Evolutionary conservation across 1,139 yeast genomes (phyloP), one percentile per base, ranked within the genome.

Genomic region (Saccharomyces uvarum): DNA sequence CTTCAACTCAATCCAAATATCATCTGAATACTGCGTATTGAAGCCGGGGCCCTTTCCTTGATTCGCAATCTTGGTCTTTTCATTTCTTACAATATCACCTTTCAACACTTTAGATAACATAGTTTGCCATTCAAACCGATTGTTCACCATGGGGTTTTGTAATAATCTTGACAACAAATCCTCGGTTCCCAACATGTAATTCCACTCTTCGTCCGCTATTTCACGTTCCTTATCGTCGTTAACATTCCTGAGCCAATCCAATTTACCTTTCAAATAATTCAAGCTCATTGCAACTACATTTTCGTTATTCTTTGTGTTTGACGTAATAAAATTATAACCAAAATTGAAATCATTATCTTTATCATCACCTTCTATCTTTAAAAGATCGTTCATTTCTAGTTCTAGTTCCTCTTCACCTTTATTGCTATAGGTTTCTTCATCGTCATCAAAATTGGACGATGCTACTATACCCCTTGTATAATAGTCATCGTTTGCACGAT

Each of bases 111-210:
- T 81, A 2, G 88, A 80, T 50, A 93, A 76, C 97, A 93, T 89
- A 0, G 95, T 82, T 69, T 93, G 98, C 99, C 99, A 93, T 72
- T 91, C 97, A 28, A 91, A 76, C 51, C 99, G 76, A 68, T 90
- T 98, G 29, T 84, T 70, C 21, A 88, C 83, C 24, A 80, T 78
- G 1, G 88, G 86, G 61, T 85, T 88, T 53, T 61, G 61, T 9
- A 68, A 61, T 19, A 68, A 51, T 47, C 60, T 56, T 29, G 59
- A 54, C 29, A 64, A 50, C 8, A 59, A 46, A 19, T 56, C 56
- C 29, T 60, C 57, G 44, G 60, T 38, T 41, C 28, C 49, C 29
- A 42, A 52, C 41, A 33, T 41, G 59, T 31, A 50, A 55, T 48
- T 46, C 56, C 56, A 26, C 53, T 54, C 21, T n/a, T 49, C 27